Evolutionary conservation across 2,329 filamentous ascomycete species (phyloP).

Genomic region (Colletotrichum chlorophyti): DNA sequence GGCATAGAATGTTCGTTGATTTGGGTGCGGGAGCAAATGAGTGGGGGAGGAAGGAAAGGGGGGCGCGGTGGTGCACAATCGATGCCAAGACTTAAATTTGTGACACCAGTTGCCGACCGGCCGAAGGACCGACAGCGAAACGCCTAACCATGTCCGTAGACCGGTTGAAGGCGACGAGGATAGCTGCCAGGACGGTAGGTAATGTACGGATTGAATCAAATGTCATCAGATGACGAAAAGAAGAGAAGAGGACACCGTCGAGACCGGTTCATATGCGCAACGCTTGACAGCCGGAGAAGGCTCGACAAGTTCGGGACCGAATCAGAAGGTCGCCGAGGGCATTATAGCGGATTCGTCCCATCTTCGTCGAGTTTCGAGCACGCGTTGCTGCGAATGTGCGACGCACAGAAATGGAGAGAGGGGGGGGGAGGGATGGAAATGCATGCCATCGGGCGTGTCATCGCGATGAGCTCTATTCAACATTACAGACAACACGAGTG

Average conservation of each 20-base stretch:
- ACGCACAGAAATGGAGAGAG: too few relatives aligned
- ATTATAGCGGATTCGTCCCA: slow-evolving; percentile 25
- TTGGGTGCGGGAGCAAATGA: too few relatives aligned
- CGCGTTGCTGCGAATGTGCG: slow-evolving; percentile 21
- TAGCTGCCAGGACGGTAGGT: too few relatives aligned
- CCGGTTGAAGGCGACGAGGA: neutral
- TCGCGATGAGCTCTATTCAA: neutral
- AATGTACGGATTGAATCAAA: neutral
- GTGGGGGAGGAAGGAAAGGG: too few relatives aligned
- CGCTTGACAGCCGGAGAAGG: too few relatives aligned
- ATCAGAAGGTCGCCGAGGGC: slow-evolving; percentile 13
- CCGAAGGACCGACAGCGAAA: neutral
- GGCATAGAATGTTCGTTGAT: too few relatives aligned
- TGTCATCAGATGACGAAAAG: neutral
- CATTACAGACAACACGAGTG: neutral
- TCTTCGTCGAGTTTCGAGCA: slow-evolving; percentile 19
- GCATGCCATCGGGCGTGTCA: slow-evolving; percentile 4
- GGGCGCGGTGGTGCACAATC: slow-evolving; percentile 10
- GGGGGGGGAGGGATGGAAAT: slow-evolving; percentile 2
- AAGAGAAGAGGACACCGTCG: slow-evolving; percentile 11
- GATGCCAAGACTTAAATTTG: neutral
- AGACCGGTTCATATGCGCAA: too few relatives aligned
- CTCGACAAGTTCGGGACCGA: slow-evolving; percentile 27
- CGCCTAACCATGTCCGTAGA: neutral
- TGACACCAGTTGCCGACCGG: neutral